Evolutionary conservation across 2,329 filamentous ascomycete genomes (phyloP), one percentile per base, ranked within the genome.

Genomic region (Trichoderma sp.): DNA sequence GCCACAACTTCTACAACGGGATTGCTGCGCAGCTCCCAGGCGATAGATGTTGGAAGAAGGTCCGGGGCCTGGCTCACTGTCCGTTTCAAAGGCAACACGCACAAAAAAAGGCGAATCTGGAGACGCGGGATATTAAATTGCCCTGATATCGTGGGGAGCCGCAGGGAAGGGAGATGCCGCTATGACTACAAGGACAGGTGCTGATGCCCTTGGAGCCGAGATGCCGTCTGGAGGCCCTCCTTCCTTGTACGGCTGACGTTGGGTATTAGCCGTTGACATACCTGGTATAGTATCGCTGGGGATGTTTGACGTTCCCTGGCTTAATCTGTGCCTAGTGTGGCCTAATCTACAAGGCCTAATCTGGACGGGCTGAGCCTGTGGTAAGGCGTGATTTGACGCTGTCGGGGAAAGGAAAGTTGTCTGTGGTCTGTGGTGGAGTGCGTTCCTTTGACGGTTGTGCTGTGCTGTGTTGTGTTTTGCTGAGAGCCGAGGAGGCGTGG

Each of bases 171-270:
- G 52, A 41, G 52, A 55, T 43, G 34, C 52, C 21, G 28, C 21
- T 39, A 39, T 5, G 34, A 39, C 45, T 28, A 61, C 47, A 30
- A 61, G 58, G 19, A 57, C 54, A 57, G 52, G 30, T 56, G 30
- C 52, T 51, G 57, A 51, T 28, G 57, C 30, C 30, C 30, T 51
- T 60, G 34, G 28, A 51, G 57, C 57, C 57, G 57, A 60, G 57
- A 51, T 51, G 57, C 57, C 57, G 57, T 48, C 41, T 30, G 47
- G 39, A 14, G 44, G 19, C 50, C 57, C 58, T 61, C 58, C 58
- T 61, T 61, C 58, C 58, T 61, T 61, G 58, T 61, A 52, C 21
- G 58, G 58, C 58, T 52, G 47, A 44, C 34, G 30, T 7, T 57
- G 34, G 12, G 3, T 9, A 39, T 39, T 39, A 39, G 34, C 34